Conservation (phyloP, 192 early-diverging fungal genomes). For the Coemansia sp. region DNA sequence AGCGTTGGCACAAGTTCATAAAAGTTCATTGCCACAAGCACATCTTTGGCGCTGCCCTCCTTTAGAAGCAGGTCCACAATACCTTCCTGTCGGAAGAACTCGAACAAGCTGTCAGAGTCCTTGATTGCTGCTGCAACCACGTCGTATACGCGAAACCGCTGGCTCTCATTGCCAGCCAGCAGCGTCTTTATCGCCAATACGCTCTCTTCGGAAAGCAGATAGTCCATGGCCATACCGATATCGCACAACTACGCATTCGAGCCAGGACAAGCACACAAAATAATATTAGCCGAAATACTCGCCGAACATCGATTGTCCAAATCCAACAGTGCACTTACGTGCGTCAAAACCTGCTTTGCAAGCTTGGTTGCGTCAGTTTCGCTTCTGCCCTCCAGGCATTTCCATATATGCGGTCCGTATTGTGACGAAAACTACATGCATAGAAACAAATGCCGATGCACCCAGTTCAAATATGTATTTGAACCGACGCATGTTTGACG, state of each 20-base stretch:
- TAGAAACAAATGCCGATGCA: constrained; percentile 8
- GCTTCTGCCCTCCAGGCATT: constrained; percentile 33
- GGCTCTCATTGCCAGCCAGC: constrained; percentile 31
- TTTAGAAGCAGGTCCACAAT: constrained; percentile 29
- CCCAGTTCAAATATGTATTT: neutral
- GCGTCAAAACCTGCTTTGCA: constrained; percentile 30
- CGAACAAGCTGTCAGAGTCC: constrained; percentile 25
- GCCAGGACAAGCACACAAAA: neutral
- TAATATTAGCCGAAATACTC: neutral
- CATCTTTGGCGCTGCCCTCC: constrained; percentile 31
- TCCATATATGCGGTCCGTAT: constrained; percentile 49
- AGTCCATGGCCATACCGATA: constrained; percentile 28
- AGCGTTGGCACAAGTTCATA: constrained; percentile 37
- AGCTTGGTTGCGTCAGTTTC: constrained; percentile 40
- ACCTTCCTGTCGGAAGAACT: constrained; percentile 33
- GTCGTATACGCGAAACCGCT: constrained; percentile 52
- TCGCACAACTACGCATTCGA: constrained; percentile 16
- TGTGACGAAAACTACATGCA: constrained; percentile 36
- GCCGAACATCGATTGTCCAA: neutral
- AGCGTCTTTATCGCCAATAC: constrained; percentile 14
- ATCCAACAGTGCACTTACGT: neutral
- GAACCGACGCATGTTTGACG: neutral
- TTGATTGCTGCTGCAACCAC: constrained; percentile 28
- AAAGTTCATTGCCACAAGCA: constrained; percentile 42
- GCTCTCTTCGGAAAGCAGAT: constrained; percentile 31